Percentiles rank a stretch among this genome's conserved stretches.
Evolutionary conservation across 177 flowering plant genomes (phyloP).

Genomic region (Vitis hybrid): DNA sequence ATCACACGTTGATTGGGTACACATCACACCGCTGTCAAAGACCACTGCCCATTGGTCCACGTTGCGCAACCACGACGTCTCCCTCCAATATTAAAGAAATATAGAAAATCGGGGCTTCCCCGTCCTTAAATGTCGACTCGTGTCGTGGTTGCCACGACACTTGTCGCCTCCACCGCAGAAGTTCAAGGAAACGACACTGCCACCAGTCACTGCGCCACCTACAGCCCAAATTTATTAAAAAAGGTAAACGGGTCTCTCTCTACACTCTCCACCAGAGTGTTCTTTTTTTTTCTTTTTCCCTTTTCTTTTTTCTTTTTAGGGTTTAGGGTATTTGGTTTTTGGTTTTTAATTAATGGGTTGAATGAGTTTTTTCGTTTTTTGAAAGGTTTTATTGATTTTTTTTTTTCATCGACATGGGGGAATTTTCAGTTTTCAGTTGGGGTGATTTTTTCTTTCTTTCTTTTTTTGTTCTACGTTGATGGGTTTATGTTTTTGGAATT

Average conservation of each 20-base stretch:
- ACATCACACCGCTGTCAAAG: slow-evolving; percentile 5
- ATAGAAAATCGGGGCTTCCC: neutral
- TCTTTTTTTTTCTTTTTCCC: neutral
- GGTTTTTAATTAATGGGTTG: neutral
- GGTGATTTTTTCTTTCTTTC: too few species aligned
- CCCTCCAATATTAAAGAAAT: neutral
- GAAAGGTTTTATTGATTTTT: too few species aligned
- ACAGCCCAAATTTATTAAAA: neutral
- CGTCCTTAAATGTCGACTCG: slow-evolving; percentile 30
- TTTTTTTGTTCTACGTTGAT: slow-evolving; percentile 4
- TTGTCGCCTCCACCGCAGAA: slow-evolving; percentile 34
- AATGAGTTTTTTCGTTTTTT: neutral
- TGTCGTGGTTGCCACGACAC: slow-evolving; percentile 33
- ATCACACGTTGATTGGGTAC: slow-evolving; percentile 9
- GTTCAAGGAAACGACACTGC: slow-evolving; percentile 8
- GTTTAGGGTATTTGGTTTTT: neutral
- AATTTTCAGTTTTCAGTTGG: too few species aligned
- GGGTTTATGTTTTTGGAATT: neutral
- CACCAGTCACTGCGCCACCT: neutral
- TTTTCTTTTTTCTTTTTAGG: neutral
- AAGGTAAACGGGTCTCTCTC: slow-evolving; percentile 2
- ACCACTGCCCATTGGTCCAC: slow-evolving; percentile 22
- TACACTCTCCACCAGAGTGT: neutral
- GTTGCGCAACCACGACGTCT: slow-evolving; percentile 21
- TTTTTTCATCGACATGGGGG: too few species aligned